Percentiles rank a stretch among this genome's conserved stretches.
Evolutionary conservation across 306 rosid genomes (phyloP).

Genomic region (Pyrus communis): DNA sequence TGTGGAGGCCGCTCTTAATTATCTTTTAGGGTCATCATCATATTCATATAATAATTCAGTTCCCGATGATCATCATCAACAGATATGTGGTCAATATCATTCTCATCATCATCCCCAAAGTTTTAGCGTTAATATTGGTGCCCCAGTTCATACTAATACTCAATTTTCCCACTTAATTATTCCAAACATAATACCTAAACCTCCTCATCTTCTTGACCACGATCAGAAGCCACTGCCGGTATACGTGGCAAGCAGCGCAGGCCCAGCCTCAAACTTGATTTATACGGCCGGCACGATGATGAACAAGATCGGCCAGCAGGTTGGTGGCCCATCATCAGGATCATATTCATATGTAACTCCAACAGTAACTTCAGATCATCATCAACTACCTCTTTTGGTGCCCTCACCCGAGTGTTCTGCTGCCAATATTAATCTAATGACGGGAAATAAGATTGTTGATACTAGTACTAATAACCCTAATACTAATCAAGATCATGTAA

Average conservation of each 20-base stretch:
- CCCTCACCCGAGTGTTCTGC: not conserved
- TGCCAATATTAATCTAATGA: not conserved
- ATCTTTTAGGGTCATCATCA: slow-evolving; percentile 20
- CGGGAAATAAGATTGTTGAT: not conserved
- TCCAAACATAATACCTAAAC: not conserved
- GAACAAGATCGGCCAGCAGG: not conserved
- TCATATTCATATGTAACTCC: not conserved
- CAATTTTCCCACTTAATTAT: not conserved
- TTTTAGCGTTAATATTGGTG: not conserved
- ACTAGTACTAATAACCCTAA: too few species aligned
- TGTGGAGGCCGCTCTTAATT: slow-evolving; percentile 16
- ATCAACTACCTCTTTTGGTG: slow-evolving; percentile 38
- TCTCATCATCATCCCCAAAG: not conserved
- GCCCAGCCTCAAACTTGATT: not conserved
- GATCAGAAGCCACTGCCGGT: not conserved
- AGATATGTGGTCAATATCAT: too few species aligned
- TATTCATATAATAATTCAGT: slow-evolving; percentile 19
- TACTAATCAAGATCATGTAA: too few species aligned
- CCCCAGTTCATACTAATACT: not conserved
- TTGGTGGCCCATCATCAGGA: not conserved
- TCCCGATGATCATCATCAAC: slow-evolving; percentile 11
- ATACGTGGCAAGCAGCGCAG: not conserved
- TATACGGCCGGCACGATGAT: too few species aligned
- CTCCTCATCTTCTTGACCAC: not conserved
- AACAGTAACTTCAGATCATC: not conserved